These are phyloP conservation scores for Macrotyloma uniflorum DNA, from an alignment of 306 rosid species.

Conservation along the genomic window DNA sequence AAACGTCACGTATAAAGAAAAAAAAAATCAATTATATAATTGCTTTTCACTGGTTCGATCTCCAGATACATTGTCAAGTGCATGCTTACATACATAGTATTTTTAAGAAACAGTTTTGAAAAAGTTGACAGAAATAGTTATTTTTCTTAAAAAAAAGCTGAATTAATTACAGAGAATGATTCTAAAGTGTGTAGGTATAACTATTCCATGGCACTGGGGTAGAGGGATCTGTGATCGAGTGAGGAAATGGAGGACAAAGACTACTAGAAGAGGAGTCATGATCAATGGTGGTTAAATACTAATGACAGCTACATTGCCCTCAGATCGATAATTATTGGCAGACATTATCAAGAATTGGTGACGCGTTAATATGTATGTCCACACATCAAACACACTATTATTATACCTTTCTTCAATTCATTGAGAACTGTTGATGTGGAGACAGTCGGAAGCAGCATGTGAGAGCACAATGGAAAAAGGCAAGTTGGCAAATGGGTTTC, in stretches of 20 bases:
- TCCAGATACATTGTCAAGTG: too few species aligned
- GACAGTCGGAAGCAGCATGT: not conserved
- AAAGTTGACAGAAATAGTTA: not conserved
- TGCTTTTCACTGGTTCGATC: too few species aligned
- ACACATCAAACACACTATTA: conserved; percentile 4
- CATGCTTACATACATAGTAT: too few species aligned
- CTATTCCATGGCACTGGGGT: not conserved
- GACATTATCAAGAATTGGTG: conserved; percentile 16
- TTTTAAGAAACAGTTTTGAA: too few species aligned
- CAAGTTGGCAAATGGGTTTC: conserved; percentile 24
- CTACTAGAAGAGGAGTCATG: not conserved
- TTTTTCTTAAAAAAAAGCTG: not conserved
- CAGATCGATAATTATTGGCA: conserved; percentile 18
- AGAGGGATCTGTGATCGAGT: not conserved
- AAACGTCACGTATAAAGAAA: too few species aligned
- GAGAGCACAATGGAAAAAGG: conserved; percentile 2
- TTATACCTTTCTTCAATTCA: conserved; percentile 4
- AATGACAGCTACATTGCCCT: conserved; percentile 1
- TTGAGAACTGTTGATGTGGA: conserved; percentile 36
- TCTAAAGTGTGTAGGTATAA: not conserved
- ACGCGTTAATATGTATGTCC: not conserved
- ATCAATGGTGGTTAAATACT: not conserved
- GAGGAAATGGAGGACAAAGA: not conserved
- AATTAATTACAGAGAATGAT: not conserved
- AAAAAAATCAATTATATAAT: too few species aligned